Percentiles rank a stretch among this genome's conserved stretches.
Conservation (phyloP, 805 yeast genomes). For the Priceomyces carsonii region DNA sequence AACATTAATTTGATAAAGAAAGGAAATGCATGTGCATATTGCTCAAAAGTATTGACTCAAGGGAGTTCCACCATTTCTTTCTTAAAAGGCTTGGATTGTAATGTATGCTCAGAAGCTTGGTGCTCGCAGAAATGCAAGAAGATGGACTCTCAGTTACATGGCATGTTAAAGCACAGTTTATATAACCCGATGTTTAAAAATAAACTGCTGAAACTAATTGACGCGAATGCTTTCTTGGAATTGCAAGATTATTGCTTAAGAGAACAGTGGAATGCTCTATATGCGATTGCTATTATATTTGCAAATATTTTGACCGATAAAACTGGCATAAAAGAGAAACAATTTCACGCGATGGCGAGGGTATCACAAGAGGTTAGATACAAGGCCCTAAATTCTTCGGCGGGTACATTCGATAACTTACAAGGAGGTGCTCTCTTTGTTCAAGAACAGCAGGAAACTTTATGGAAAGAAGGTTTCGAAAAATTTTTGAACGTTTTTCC, state of each 20-base stretch:
- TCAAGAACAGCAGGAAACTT: slow-evolving; percentile 53
- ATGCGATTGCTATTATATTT: slow-evolving; percentile 59
- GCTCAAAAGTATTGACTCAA: slow-evolving; percentile 56
- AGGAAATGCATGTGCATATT: slow-evolving; percentile 71
- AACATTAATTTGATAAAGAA: slow-evolving; percentile 55
- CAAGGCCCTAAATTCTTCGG: slow-evolving; percentile 56
- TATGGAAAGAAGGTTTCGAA: slow-evolving; percentile 61
- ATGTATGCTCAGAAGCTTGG: slow-evolving; percentile 67
- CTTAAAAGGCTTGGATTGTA: slow-evolving; percentile 61
- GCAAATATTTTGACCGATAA: slow-evolving; percentile 48
- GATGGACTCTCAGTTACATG: slow-evolving; percentile 50
- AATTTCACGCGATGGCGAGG: slow-evolving; percentile 64
- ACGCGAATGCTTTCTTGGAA: slow-evolving; percentile 50
- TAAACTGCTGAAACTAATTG: slow-evolving; percentile 38
- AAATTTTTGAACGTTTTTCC: slow-evolving; percentile 54
- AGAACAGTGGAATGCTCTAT: slow-evolving; percentile 69
- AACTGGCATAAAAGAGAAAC: slow-evolving; percentile 38
- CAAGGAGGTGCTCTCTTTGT: slow-evolving; percentile 56
- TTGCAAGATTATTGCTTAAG: slow-evolving; percentile 63
- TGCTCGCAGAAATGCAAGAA: slow-evolving; percentile 65
- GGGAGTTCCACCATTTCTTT: slow-evolving; percentile 24
- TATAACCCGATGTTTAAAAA: slow-evolving; percentile 23
- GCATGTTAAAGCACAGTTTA: slow-evolving; percentile 55
- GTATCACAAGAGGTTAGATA: slow-evolving; percentile 68
- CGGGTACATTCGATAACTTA: slow-evolving; percentile 52